Evolutionary conservation across 306 rosid genomes (phyloP), one percentile per base, ranked within the genome.

Genomic region (Rosa multiflora): DNA sequence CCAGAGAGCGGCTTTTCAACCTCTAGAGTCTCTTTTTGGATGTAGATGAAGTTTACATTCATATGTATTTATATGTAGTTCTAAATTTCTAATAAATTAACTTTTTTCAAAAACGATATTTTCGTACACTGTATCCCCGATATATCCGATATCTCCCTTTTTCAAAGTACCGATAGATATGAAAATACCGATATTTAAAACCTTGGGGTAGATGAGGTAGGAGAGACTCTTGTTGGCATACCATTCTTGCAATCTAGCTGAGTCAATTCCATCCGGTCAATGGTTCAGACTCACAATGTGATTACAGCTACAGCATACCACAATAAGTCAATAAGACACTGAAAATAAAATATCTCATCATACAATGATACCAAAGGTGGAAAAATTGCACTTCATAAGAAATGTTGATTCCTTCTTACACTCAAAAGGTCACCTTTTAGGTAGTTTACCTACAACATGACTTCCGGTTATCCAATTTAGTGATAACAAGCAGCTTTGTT

Each of bases 401-500:
- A 72, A 51, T 17, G n/a, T 29, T 51, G 20, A 35, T 52, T 55
- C 20, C 10, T 15, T 12, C 7, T 29, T 61, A 23, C 26, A 23
- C 26, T 23, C 26, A 49, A 62, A 61, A 21, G 3, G 47, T 39
- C 47, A 35, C 15, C 21, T 66, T 40, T 66, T 17, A 8, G 47
- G 70, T 37, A 39, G n/a, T 23, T 35, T 66, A 63, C 23, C 46
- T 18, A 39, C 47, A 62, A 26, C 42, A 62, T 66, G 46, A 64
- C 70, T 64, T 66, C 21, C 0, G 29, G 52, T 5, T 68, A 20
- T 68, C 32, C 51, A 67, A 66, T 66, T 26, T 64, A 14, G 23
- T 35, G 37, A 7, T 37, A 66, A 12, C n/a, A 53, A 51, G 6
- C 68, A 83, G 52, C 68, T 79, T 23, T 78, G 49, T 67, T 44